phyloP scores from a whole-genome alignment of 805 yeast species.

The Ogataea neopini region DNA sequence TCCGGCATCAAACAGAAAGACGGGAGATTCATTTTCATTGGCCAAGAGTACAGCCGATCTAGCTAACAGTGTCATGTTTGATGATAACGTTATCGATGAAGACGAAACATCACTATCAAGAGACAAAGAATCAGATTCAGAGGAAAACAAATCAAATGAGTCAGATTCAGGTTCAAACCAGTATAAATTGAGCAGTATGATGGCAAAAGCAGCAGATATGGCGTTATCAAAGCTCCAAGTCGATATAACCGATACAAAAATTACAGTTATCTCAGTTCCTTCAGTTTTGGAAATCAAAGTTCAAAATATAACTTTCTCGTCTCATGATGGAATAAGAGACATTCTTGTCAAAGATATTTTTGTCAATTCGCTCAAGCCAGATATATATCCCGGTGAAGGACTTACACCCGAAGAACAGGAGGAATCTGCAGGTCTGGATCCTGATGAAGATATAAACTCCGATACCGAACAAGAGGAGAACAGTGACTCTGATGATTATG shows the following conservation, averaged over 20 bases:
- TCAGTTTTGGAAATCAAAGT: constrained; percentile 37
- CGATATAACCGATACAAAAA: constrained; percentile 44
- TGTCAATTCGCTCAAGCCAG: constrained; percentile 44
- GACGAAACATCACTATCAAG: constrained; percentile 20
- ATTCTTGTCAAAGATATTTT: constrained; percentile 42
- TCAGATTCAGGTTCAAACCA: constrained; percentile 14
- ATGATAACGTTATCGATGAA: constrained; percentile 40
- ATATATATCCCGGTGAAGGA: constrained; percentile 34
- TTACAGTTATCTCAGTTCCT: constrained; percentile 52
- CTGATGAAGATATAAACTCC: constrained; percentile 13
- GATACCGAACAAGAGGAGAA: constrained; percentile 28
- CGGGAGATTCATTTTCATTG: constrained; percentile 45
- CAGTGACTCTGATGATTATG: constrained; percentile 30
- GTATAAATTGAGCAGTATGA: constrained; percentile 52
- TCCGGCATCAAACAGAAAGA: constrained; percentile 29
- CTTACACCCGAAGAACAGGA: constrained; percentile 12
- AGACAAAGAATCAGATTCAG: not conserved
- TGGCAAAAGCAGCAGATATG: constrained; percentile 65
- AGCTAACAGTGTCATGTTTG: constrained; percentile 58
- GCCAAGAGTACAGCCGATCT: constrained; percentile 76
- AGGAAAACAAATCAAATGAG: constrained; percentile 13
- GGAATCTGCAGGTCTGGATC: constrained; percentile 5
- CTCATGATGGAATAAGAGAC: constrained; percentile 49
- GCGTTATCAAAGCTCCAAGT: constrained; percentile 63
- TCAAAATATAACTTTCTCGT: constrained; percentile 36